These are phyloP conservation scores for Pichia sporocuriosa DNA, from an alignment of 805 yeast genomes.

Conservation along the genomic window DNA sequence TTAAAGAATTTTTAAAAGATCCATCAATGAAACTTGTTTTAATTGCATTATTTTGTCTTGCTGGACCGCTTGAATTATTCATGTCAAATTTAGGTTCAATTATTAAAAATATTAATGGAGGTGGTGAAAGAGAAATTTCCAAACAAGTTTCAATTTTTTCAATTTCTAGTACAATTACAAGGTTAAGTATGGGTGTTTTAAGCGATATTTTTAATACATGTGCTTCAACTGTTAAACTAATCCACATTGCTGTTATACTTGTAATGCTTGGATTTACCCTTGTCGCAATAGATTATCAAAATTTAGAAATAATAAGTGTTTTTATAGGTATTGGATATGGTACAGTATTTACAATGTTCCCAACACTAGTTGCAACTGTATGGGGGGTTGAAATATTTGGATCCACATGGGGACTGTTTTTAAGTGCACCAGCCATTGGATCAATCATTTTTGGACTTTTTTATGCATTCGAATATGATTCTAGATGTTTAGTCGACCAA, in stretches of 20 bases:
- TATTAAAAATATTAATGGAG: slow-evolving; percentile 30
- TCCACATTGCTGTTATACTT: background rate
- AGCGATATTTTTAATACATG: slow-evolving; percentile 46
- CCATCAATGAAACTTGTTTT: slow-evolving; percentile 59
- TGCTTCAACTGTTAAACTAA: background rate
- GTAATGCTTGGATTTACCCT: slow-evolving; percentile 6
- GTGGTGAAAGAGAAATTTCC: slow-evolving; percentile 23
- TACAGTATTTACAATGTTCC: slow-evolving; percentile 73
- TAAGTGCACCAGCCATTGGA: slow-evolving; percentile 86
- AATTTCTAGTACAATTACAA: slow-evolving; percentile 55
- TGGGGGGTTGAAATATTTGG: slow-evolving; percentile 90
- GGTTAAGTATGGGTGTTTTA: slow-evolving; percentile 58
- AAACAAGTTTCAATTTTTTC: slow-evolving; percentile 56
- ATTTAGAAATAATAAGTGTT: slow-evolving; percentile 29
- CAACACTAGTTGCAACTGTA: slow-evolving; percentile 66
- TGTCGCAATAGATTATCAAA: slow-evolving; percentile 11
- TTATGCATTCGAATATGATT: slow-evolving; percentile 61
- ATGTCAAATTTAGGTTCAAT: slow-evolving; percentile 76
- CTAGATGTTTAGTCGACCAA: slow-evolving; percentile 17
- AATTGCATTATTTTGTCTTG: slow-evolving; percentile 52
- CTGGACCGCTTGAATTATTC: slow-evolving; percentile 84
- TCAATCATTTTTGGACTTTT: slow-evolving; percentile 59
- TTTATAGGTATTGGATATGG: slow-evolving; percentile 71
- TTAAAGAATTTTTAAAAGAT: slow-evolving; percentile 37
- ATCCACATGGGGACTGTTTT: slow-evolving; percentile 82